Evolutionary conservation across 208 protist genomes (phyloP).

Genomic region (Trypanosoma cruzi): DNA sequence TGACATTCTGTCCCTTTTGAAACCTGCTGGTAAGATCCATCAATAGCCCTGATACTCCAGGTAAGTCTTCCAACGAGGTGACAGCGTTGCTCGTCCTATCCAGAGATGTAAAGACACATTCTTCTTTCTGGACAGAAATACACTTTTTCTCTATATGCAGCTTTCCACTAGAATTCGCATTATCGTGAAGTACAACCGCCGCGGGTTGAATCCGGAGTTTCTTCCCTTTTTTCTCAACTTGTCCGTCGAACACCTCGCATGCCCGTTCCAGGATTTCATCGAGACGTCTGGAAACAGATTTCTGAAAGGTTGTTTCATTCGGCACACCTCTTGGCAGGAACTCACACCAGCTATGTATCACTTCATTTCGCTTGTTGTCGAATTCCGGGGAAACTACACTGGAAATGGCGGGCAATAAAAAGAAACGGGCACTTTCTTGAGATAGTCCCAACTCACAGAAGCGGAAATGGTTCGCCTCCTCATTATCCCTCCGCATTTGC

Average conservation of each 20-base stretch:
- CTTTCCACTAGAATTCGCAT: not conserved
- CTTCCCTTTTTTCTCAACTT: not conserved
- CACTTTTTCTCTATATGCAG: not conserved
- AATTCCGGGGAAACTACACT: not conserved
- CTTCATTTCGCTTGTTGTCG: not conserved
- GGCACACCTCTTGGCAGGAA: not conserved
- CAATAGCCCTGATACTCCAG: not conserved
- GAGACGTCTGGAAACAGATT: slow-evolving; percentile 1
- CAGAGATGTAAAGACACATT: not conserved
- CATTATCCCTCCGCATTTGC: too few relatives aligned
- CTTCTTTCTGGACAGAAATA: not conserved
- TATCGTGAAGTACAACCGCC: slow-evolving; percentile 2
- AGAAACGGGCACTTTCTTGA: too few relatives aligned
- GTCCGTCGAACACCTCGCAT: not conserved
- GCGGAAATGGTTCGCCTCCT: too few relatives aligned
- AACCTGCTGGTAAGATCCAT: slow-evolving; percentile 1
- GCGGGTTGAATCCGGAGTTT: not conserved
- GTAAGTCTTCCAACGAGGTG: not conserved
- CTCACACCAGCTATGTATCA: not conserved
- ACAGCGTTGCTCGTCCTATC: not conserved
- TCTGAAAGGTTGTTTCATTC: not conserved
- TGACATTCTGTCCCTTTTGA: slow-evolving; percentile 5
- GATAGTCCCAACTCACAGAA: too few relatives aligned
- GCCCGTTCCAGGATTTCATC: slow-evolving; percentile 8
- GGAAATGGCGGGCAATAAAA: too few relatives aligned